These are phyloP conservation scores for Bolboschoenus planiculmis DNA, from an alignment of 176 grass and related monocot genomes.

Conservation along the genomic window DNA sequence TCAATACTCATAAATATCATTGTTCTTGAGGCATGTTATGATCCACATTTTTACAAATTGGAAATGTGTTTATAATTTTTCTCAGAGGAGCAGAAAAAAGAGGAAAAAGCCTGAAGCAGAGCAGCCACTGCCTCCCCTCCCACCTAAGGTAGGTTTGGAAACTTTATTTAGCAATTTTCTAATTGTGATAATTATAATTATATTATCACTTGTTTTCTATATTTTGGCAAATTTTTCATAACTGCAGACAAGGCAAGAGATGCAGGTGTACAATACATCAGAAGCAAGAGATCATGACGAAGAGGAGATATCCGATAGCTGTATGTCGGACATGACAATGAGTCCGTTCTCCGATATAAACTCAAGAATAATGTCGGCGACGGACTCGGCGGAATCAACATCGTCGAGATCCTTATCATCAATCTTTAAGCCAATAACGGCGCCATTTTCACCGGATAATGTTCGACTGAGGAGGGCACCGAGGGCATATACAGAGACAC, in stretches of 20 bases:
- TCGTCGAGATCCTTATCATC: constrained; percentile 7
- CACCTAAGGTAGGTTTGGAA: neutral
- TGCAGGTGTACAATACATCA: neutral
- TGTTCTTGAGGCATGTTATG: neutral
- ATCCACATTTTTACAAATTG: neutral
- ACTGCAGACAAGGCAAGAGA: neutral
- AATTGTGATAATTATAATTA: neutral
- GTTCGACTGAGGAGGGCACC: neutral
- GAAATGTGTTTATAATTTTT: neutral
- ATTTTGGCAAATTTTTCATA: neutral
- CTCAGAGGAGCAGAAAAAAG: constrained; percentile 19
- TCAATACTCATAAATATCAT: neutral
- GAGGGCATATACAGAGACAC: neutral
- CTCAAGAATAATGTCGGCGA: neutral
- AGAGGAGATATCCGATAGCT: constrained; percentile 9
- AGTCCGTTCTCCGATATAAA: constrained; percentile 2
- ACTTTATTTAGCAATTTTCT: neutral
- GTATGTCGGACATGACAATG: constrained; percentile 6
- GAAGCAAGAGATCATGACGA: neutral
- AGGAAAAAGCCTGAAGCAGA: constrained; percentile 10
- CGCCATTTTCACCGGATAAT: neutral
- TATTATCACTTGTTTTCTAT: neutral
- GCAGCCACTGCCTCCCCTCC: neutral
- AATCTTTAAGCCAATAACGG: neutral
- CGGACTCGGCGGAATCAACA: neutral